These are phyloP conservation scores for Aureobasidium mangrovei DNA, from an alignment of 2,329 filamentous ascomycete species.

Conservation along the genomic window DNA sequence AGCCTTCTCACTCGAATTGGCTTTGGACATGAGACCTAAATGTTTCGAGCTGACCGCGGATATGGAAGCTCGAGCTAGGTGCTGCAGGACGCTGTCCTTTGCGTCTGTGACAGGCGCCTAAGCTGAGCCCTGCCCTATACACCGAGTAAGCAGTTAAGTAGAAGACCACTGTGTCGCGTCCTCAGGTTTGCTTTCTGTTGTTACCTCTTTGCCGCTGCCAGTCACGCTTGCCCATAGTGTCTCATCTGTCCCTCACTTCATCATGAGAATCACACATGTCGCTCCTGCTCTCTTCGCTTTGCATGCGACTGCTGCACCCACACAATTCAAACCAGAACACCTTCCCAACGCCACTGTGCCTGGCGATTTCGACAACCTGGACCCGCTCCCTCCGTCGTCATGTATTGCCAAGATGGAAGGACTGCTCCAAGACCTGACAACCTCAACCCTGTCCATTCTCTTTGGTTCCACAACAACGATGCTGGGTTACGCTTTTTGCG, in stretches of 20 bases:
- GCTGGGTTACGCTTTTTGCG: conserved; percentile 1
- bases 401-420: conserved; percentile 1
- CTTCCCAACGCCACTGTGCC: neutral
- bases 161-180: neutral
- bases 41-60: neutral
- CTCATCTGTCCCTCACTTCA: neutral
- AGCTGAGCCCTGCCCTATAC: neutral
- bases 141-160: neutral
- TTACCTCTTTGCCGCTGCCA: neutral
- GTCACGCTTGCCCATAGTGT: neutral
- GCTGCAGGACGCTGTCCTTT: conserved; percentile 2
- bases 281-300: neutral
- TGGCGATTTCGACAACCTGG: neutral
- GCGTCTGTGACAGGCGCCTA: neutral
- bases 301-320: conserved; percentile 1
- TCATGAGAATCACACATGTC: neutral
- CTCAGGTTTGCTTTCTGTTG: neutral
- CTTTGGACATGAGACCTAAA: neutral
- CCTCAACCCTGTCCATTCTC: conserved; percentile 6
- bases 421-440: neutral
- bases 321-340: neutral
- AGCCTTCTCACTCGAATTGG: neutral
- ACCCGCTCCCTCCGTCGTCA: neutral
- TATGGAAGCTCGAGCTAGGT: neutral
- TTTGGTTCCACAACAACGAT: conserved; percentile 4